Evolutionary conservation across 1,139 yeast species (phyloP), one percentile per base, ranked within the genome.

Genomic region (Kurtzmaniella quercitrusa): DNA sequence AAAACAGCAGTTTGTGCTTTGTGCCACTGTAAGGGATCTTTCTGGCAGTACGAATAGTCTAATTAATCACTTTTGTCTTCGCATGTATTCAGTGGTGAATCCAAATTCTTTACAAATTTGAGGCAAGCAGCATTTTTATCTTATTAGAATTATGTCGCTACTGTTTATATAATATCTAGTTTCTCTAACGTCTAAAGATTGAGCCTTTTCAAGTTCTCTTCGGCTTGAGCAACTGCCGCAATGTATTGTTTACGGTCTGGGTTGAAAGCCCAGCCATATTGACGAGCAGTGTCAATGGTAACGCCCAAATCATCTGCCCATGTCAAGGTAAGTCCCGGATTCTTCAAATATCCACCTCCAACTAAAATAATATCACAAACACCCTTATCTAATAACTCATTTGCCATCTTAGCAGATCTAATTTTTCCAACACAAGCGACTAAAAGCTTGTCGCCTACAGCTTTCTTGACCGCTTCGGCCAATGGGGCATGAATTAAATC

Each of bases 261-360:
- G n/a, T 41, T 31, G n/a, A 43, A 21, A 4, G 41, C 45, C 67
- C 72, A 69, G 3, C 62, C 69, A 43, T 63, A 64, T 48, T 73
- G 76, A 38, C 59, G 53, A 5, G 75, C 62, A 50, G 66, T 62
- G 45, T 71, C 62, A 11, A 74, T 55, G 41, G 63, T 57, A 39
- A 77, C 71, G 2, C 62, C 73, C 41, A 77, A 60, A 40, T 73
- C 68, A 41, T 73, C 71, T 2, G 84, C 85, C 68, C 77, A 74
- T 2, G 57, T 52, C 60, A 72, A 68, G 8, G 68, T 75, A 40
- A 77, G 63, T 21, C 73, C 77, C 2, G 83, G 82, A 49, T 74
- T 65, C 46, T 63, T 65, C 48, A 79, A 59, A 50, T 75, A 76
- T 9, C 60, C 67, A 33, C 65, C 53, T 1, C 81, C 85, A 38